Evolutionary conservation across 2,329 filamentous ascomycete genomes (phyloP).

Genomic region (Alternaria sp.): DNA sequence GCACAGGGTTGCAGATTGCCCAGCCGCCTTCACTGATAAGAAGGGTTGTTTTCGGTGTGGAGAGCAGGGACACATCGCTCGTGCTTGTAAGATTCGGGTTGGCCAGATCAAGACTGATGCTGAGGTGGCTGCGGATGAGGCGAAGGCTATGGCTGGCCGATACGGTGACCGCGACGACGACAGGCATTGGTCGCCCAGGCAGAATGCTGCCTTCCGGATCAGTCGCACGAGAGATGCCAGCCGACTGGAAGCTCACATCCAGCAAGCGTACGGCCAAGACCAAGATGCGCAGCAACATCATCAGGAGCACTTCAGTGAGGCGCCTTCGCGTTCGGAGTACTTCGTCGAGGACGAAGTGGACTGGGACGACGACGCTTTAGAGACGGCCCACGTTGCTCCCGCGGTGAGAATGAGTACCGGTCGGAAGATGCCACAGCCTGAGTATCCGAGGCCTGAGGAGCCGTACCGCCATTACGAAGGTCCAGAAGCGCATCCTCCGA

Average conservation of each 20-base stretch:
- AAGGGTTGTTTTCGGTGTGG: not conserved
- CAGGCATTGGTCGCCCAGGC: not conserved
- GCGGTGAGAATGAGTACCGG: not conserved
- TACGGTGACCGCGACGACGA: not conserved
- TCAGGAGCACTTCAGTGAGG: not conserved
- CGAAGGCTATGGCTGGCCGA: not conserved
- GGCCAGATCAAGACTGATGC: not conserved
- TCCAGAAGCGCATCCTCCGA: rapidly evolving
- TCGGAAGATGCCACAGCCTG: not conserved
- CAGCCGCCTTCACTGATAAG: not conserved
- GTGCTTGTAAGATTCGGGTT: not conserved
- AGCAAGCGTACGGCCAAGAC: not conserved
- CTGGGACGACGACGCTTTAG: not conserved
- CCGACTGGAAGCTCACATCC: not conserved
- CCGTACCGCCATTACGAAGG: not conserved
- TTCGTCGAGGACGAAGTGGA: not conserved
- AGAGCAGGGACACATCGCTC: not conserved
- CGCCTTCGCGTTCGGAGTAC: not conserved
- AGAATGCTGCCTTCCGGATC: not conserved
- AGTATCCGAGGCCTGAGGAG: not conserved
- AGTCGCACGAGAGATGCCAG: not conserved
- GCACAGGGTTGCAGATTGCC: not conserved
- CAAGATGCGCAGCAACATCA: not conserved
- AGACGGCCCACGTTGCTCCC: not conserved
- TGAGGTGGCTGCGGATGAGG: not conserved